Evolutionary conservation across 345 rosid species (phyloP).

Genomic region (Durio zibethinus): DNA sequence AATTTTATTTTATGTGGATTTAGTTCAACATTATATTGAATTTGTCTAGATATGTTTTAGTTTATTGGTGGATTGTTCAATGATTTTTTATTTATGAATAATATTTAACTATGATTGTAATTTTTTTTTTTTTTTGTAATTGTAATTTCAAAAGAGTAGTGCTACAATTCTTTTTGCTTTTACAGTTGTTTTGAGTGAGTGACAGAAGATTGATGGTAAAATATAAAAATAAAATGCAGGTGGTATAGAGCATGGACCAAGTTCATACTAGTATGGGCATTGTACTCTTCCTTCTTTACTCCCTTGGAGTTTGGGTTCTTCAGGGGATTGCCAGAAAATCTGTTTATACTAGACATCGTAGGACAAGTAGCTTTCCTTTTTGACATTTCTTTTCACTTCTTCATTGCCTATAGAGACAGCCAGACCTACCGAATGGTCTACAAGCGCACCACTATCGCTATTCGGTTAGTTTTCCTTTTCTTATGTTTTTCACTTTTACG

Average conservation of each 20-base stretch:
- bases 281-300: constrained; percentile 81
- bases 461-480: constrained; percentile 38
- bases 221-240: constrained; percentile 32
- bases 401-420: constrained; percentile 57
- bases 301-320: constrained; percentile 91
- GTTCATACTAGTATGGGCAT: constrained; percentile 76
- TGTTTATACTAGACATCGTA: constrained; percentile 63
- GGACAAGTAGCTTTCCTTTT: constrained; percentile 77
- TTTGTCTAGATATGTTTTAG: no score
- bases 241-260: constrained; percentile 62
- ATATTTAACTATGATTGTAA: no score
- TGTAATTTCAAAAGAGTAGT: no score
- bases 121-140: no score
- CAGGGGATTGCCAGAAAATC: constrained; percentile 66
- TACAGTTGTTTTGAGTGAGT: not conserved
- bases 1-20: no score
- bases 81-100: no score
- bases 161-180: not conserved
- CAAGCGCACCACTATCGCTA: constrained; percentile 52
- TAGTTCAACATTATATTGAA: no score
- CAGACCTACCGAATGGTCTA: constrained; percentile 55
- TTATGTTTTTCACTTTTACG: not conserved
- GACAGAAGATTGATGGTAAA: not conserved
- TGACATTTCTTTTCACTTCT: constrained; percentile 64
- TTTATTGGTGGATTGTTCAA: no score